Base-by-base conservation (phyloP, 768 basidiomycete species). In the Gyrodon lividus region DNA sequence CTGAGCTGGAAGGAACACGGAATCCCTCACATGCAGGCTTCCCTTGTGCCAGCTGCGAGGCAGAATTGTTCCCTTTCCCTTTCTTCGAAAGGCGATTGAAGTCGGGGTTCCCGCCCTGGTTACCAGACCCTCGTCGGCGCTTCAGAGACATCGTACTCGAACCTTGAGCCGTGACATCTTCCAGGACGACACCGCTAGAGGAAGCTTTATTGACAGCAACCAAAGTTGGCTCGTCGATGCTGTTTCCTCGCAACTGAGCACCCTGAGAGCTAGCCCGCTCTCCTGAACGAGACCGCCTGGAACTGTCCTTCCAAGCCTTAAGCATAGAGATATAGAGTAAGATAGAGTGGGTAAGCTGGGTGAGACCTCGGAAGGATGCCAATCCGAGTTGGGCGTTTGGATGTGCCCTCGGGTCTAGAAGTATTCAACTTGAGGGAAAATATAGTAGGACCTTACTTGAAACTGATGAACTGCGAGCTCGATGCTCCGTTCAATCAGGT, bases 221-320 rank as follows among this genome's bases (percentile, higher is more conserved):
- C 57, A 55, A 51, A 56, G 59, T 48, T 59, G 72, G 55, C 43
- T 48, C 48, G 50, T 58, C 58, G 54, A 57, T 56, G 56, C 60
- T 59, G 53, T 57, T 51, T 64, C 61, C 67, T 65, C 62, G 63
- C 61, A 51, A 58, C 55, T 55, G 58, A 56, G 55, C 41, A 51
- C 66, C 68, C 54, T 59, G 61, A 55, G 54, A 52, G 37, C 47
- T 44, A 38, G 10, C 24, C 23, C 34, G 46, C 17, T 26, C 39
- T 22, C 28, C 38, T 23, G 45, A n/a, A 24, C 44, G 51, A 52
- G 53, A 34, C 37, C 31, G 49, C 30, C 43, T 20, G 20, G 59
- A 54, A 19, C 52, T 48, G 4, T 66, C 57, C 43, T 52, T 63
- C 64, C 61, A 62, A 34, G 55, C 42, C 42, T 57, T 59, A 53